phyloP scores from a whole-genome alignment of 164 flowering plant species.

The Saururus chinensis region DNA sequence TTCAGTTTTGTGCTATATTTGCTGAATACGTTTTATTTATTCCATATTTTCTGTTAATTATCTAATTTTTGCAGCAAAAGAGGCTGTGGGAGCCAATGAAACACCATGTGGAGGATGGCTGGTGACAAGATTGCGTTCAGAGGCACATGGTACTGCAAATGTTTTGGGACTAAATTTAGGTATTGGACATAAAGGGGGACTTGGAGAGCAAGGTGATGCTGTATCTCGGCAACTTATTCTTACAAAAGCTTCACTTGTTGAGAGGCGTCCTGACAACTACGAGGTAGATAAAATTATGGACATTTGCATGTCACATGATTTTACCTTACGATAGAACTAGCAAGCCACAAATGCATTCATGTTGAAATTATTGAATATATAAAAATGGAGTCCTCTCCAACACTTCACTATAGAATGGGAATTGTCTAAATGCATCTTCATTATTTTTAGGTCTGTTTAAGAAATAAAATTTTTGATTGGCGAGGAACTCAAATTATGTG shows the following conservation, averaged over 20 bases:
- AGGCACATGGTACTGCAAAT: conserved; percentile 86
- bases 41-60: background rate
- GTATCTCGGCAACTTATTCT: conserved; percentile 88
- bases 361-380: no score
- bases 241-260: conserved; percentile 82
- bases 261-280: conserved; percentile 91
- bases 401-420: no score
- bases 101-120: conserved; percentile 91
- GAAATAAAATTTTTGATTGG: no score
- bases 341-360: background rate
- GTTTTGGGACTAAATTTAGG: conserved; percentile 62
- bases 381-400: no score
- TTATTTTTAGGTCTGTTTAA: no score
- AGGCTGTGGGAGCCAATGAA: conserved; percentile 94
- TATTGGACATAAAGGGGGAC: conserved; percentile 92
- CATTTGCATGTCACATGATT: no score
- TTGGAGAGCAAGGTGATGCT: conserved; percentile 92
- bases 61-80: conserved; percentile 49
- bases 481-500: no score
- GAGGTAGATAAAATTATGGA: conserved; percentile 38
- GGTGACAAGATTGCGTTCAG: conserved; percentile 89
- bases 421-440: no score
- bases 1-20: no score
- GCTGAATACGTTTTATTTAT: background rate
- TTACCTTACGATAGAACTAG: background rate